Evolutionary conservation across 2,329 filamentous ascomycete genomes (phyloP), one percentile per base, ranked within the genome.

Genomic region (Aphanocladium album): DNA sequence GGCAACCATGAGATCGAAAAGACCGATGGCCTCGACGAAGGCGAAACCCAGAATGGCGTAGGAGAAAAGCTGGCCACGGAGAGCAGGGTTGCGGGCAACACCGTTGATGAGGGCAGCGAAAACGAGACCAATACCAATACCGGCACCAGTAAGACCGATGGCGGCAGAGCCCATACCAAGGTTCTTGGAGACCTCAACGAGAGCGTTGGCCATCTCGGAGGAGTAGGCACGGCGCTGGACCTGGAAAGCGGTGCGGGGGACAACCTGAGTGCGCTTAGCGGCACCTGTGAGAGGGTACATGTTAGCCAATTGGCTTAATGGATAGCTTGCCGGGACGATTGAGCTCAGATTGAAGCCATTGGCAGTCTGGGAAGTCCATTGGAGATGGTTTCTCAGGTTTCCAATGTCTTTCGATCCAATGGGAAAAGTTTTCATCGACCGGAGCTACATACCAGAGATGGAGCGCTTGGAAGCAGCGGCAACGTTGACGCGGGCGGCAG

Each of bases 11-110:
- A 91, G 87, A 75, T 91, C 88, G 88, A 91, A 91, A 76, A 91
- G 87, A 89, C 89, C 89, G 72, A 90, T 91, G 82, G 91, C 90
- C 80, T 95, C 91, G 80, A 93, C 90, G 88, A 95, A 95, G 77
- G 90, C 91, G 83, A 95, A 95, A 83, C 91, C 90, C 76, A 95
- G 83, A 89, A 95, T 93, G 86, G 90, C 90, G 83, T 95, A 93
- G 71, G 61, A 90, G 89, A 95, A 96, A 76, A 96, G 90, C 87
- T 96, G 91, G 78, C 90, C 91, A 83, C 90, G 89, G 83, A 96
- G 90, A 76, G 89, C 89, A 75, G 91, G 91, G 90, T 96, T 96
- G 83, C 91, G 90, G 83, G 91, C 90, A 78, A 95, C 90, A 82
- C 87, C 87, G 80, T 90, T 88, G 76, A 96, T 85, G 77, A 96